Conservation (phyloP, 306 rosid species). For the Corylus americana region DNA sequence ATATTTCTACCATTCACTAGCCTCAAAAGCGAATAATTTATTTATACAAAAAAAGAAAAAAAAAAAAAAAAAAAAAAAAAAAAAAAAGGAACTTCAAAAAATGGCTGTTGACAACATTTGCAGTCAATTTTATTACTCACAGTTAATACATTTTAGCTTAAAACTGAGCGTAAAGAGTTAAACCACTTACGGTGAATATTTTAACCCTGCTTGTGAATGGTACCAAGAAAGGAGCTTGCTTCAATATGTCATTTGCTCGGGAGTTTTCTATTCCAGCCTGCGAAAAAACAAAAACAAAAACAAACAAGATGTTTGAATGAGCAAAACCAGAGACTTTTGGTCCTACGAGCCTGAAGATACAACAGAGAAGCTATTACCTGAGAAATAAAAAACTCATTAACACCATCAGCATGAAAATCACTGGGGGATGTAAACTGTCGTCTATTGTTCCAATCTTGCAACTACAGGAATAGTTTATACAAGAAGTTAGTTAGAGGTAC, state of each 20-base stretch:
- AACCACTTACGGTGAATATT: slow-evolving; percentile 75
- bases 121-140: slow-evolving; percentile 6
- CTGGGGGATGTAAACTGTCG: slow-evolving; percentile 79
- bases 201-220: slow-evolving; percentile 99
- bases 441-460: slow-evolving; percentile 99
- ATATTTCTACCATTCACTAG: neutral
- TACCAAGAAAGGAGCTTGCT: slow-evolving; percentile 90
- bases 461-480: slow-evolving; percentile 44
- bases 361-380: slow-evolving; percentile 61
- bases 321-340: slow-evolving; percentile 3
- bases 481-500: slow-evolving; percentile 29
- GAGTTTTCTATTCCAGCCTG: slow-evolving; percentile 83
- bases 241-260: slow-evolving; percentile 87
- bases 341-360: slow-evolving; percentile 17
- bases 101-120: neutral
- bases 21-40: neutral
- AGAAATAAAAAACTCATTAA: slow-evolving; percentile 90
- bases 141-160: slow-evolving; percentile 17
- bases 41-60: neutral
- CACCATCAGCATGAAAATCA: slow-evolving; percentile 96
- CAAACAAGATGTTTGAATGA: slow-evolving; percentile 11
- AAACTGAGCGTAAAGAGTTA: slow-evolving; percentile 21
- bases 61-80: neutral
- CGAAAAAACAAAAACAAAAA: slow-evolving; percentile 7
- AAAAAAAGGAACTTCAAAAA: slow-evolving; percentile 21